These are phyloP conservation scores for Mycena amicta DNA, from an alignment of 768 basidiomycete genomes.

Conservation along the genomic window DNA sequence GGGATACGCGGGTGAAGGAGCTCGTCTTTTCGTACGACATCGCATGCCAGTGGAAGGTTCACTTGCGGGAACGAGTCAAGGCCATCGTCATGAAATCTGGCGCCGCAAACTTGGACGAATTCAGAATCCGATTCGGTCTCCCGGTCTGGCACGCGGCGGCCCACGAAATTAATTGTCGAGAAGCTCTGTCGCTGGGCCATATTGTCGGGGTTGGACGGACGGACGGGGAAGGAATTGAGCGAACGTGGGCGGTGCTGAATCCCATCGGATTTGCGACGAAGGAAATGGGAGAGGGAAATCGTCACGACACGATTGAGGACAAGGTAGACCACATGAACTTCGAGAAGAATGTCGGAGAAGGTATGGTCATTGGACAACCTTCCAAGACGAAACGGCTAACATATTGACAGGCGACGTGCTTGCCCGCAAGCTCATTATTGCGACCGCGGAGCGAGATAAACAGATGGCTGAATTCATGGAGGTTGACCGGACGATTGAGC, in stretches of 20 bases:
- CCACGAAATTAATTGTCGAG: conserved; percentile 14
- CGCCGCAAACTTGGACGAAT: not conserved
- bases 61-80: not conserved
- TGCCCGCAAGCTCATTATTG: conserved; percentile 9
- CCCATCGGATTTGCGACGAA: conserved; percentile 22
- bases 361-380: not conserved
- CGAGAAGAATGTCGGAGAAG: conserved; percentile 15
- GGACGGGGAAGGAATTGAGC: conserved; percentile 19
- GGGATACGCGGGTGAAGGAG: not conserved
- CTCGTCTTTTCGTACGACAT: not conserved
- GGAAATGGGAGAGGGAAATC: conserved; percentile 32
- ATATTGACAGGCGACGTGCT: conserved; percentile 5
- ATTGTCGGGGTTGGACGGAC: conserved; percentile 6
- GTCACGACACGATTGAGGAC: conserved; percentile 33
- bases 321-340: conserved; percentile 27
- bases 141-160: conserved; percentile 14
- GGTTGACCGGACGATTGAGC: too few species aligned
- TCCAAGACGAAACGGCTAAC: not conserved
- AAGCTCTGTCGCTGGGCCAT: conserved; percentile 7
- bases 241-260: conserved; percentile 30
- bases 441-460: conserved; percentile 6
- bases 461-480: conserved; percentile 6
- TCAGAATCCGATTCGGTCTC: not conserved
- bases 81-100: not conserved
- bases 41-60: not conserved